phyloP scores from a whole-genome alignment of 805 yeast species.

The Diddensiella santjacobensis region DNA sequence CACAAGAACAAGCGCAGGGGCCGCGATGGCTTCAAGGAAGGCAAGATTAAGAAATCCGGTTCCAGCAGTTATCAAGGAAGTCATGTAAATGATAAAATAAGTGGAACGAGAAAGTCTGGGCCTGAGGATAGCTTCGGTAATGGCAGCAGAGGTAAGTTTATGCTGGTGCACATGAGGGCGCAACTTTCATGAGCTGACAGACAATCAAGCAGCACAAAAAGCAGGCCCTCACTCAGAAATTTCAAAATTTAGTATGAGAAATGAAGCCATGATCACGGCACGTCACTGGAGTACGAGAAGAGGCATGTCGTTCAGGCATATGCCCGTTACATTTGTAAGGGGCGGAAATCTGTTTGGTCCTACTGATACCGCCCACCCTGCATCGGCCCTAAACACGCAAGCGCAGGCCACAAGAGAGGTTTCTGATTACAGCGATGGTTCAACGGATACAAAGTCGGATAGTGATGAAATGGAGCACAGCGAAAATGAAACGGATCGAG shows the following conservation, averaged over 20 bases:
- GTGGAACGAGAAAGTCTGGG: no score
- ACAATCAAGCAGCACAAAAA: neutral
- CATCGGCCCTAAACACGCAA: neutral
- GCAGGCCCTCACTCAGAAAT: neutral
- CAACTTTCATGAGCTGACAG: no score
- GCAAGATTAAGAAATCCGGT: no score
- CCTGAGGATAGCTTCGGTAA: no score
- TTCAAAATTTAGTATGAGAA: neutral
- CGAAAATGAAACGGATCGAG: neutral
- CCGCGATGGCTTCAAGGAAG: no score
- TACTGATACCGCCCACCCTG: neutral
- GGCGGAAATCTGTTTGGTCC: conserved; percentile 14
- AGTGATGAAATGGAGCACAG: neutral
- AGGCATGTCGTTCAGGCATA: neutral
- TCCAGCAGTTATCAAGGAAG: no score
- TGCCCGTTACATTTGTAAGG: conserved; percentile 11
- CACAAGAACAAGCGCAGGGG: no score
- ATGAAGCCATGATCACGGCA: neutral
- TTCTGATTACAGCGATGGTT: neutral
- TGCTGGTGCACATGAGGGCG: no score
- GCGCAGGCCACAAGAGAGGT: neutral
- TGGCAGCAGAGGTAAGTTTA: no score
- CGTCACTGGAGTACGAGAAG: neutral
- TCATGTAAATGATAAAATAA: no score
- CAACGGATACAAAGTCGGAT: conserved; percentile 2